Conservation (phyloP, 2,329 filamentous ascomycete genomes). For the Cytospora paraplurivora region DNA sequence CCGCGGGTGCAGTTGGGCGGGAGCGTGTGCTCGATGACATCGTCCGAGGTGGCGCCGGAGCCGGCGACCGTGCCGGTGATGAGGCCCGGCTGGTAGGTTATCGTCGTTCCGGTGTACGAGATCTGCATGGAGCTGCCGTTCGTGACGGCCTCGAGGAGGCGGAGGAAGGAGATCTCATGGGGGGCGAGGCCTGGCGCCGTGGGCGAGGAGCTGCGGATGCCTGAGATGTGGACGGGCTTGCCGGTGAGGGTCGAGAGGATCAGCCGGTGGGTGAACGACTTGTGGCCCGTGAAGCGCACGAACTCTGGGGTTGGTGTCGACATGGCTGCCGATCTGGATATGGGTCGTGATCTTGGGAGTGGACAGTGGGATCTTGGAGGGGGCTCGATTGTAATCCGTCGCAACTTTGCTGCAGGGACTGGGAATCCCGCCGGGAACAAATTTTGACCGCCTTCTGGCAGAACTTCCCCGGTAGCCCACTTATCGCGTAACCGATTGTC, state of each 20-base stretch:
- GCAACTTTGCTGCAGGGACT: conserved; percentile 1
- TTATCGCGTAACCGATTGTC: conserved; percentile 15
- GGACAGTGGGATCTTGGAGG: no score
- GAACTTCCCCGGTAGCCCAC: conserved; percentile 15
- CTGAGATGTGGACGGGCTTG: conserved; percentile 84
- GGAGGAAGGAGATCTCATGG: conserved; percentile 93
- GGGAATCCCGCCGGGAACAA: conserved; percentile 30
- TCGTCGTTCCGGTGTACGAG: conserved; percentile 90
- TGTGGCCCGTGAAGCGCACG: conserved; percentile 81
- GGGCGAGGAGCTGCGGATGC: conserved; percentile 85
- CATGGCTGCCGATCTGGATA: conserved; percentile 40
- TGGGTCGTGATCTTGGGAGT: not conserved
- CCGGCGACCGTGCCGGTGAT: conserved; percentile 84
- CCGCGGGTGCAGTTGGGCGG: conserved; percentile 77
- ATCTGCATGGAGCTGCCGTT: conserved; percentile 96
- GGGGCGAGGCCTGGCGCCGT: conserved; percentile 86
- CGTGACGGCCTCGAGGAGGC: conserved; percentile 89
- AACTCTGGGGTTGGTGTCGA: conserved; percentile 52
- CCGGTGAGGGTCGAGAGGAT: conserved; percentile 91
- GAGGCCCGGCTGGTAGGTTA: conserved; percentile 88
- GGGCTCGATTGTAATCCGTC: no score
- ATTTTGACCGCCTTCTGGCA: conserved; percentile 34
- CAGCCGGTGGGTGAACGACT: conserved; percentile 79
- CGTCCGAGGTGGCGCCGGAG: conserved; percentile 67
- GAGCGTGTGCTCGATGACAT: conserved; percentile 79